Conservation (phyloP, 1,139 yeast genomes). For the Pichia sp. region DNA sequence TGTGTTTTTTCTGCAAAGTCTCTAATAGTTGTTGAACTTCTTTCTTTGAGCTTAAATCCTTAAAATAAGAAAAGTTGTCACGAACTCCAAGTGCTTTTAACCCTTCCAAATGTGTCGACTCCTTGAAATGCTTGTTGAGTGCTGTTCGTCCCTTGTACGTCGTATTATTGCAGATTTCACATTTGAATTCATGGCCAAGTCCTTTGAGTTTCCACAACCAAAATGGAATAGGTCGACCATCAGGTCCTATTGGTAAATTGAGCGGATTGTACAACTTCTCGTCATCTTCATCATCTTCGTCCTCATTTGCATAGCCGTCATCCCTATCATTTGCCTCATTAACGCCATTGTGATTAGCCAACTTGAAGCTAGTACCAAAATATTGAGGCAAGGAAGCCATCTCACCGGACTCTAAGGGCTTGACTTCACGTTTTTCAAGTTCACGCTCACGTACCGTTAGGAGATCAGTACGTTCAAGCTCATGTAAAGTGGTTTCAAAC, state of each 20-base stretch:
- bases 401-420: conserved; percentile 22
- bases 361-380: conserved; percentile 18
- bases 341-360: neutral
- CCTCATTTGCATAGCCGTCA: conserved; percentile 22
- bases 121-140: conserved; percentile 71
- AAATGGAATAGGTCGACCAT: conserved; percentile 87
- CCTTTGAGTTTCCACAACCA: conserved; percentile 95
- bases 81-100: conserved; percentile 68
- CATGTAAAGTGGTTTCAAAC: conserved; percentile 49
- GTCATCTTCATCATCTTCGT: conserved; percentile 25
- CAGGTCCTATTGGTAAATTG: conserved; percentile 76
- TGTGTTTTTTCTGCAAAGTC: conserved; percentile 39
- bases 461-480: conserved; percentile 62
- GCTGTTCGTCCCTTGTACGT: conserved; percentile 69
- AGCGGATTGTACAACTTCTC: conserved; percentile 39
- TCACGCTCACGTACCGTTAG: conserved; percentile 71
- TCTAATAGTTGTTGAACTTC: conserved; percentile 66
- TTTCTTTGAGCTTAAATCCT: conserved; percentile 59
- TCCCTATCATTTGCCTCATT: conserved; percentile 22
- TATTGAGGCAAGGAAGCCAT: conserved; percentile 4
- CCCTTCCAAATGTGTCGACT: conserved; percentile 67
- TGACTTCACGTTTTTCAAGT: conserved; percentile 48
- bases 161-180: conserved; percentile 85
- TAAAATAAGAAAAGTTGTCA: conserved; percentile 42
- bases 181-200: conserved; percentile 61